Base-by-base conservation (phyloP, 148 eudicot species). In the Fagopyrum homotropicum region DNA sequence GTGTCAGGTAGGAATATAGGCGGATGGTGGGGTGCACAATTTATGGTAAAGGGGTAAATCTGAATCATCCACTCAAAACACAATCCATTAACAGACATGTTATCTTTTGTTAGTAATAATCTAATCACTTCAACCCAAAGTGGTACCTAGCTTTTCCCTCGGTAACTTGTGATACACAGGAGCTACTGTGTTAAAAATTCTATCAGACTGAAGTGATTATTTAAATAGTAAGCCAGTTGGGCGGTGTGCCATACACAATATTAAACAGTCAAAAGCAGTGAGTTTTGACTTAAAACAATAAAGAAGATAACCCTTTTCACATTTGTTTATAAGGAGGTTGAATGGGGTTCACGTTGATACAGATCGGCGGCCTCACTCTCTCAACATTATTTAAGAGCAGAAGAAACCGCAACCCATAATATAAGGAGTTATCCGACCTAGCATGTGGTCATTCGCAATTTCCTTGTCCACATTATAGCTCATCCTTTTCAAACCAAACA, bases 371-470 rank as follows among this genome's bases (percentile, higher is more conserved):
- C 35, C 9, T 7, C 64, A 61, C 45, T 61, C 45, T 30, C 45
- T 22, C 3, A 19, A 12, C 47, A 66, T 43, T 66, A 66, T 66
- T 66, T 66, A 14, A 43, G 9, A 66, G 6, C 9, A 1, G 16
- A 66, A 1, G 71, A 43, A 17, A 14, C 8, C 46, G 16, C 0
- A 30, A 12, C 14, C 6, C 43, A 40, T 43, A 66, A 43, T 40
- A 15, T 35, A 66, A 66, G 12, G 46, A 15, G 46, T 66, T 66
- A 66, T 35, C 71, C 71, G 71, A 66, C 47, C 22, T 46, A 66
- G 71, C 71, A 66, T 66, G 71, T 66, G 71, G 17, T 40, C 19
- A 66, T 45, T 66, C 30, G 46, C 71, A 66, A 66, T 66, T 66
- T 66, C 45, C 19, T 14, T 66, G 71, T 66, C 71, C 71, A 66